A percentile compares a stretch with the other conserved stretches of the same genome.
Evolutionary conservation across 1,284 basidiomycete species (phyloP).

Genomic region (Garcileccinum viscosum): DNA sequence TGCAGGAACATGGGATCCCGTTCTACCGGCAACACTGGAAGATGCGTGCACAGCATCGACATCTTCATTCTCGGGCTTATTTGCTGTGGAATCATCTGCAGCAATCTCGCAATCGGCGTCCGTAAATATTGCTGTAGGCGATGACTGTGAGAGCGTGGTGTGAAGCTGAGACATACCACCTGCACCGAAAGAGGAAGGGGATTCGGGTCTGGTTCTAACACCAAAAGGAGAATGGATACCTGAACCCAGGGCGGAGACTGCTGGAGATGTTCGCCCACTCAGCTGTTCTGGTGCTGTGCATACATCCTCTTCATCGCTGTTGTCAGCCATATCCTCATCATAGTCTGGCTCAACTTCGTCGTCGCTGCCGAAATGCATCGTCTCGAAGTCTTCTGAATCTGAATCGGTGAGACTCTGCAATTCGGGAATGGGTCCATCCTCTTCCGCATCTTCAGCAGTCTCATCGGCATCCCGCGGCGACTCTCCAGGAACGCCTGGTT

Average conservation of each 20-base stretch:
- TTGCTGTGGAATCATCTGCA: neutral
- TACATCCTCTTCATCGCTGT: conserved; percentile 21
- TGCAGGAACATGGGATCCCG: conserved; percentile 5
- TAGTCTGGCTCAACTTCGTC: conserved; percentile 21
- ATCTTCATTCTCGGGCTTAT: conserved; percentile 13
- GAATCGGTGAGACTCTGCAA: conserved; percentile 36
- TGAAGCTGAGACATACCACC: conserved; percentile 6
- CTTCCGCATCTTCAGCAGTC: conserved; percentile 25
- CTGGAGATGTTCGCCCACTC: conserved; percentile 38
- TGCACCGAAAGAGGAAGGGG: conserved; percentile 11
- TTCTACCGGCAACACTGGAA: conserved; percentile 10
- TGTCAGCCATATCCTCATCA: conserved; percentile 16
- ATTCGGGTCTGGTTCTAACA: conserved; percentile 8
- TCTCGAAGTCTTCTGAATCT: conserved; percentile 33
- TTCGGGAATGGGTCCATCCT: conserved; percentile 33
- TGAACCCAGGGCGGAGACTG: conserved; percentile 31
- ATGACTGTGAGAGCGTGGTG: conserved; percentile 5
- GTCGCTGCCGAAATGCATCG: conserved; percentile 20
- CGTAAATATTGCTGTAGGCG: conserved; percentile 17
- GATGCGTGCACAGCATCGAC: conserved; percentile 6
- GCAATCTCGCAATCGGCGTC: conserved; percentile 2
- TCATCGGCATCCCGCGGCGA: conserved; percentile 28
- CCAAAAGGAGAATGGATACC: conserved; percentile 18
- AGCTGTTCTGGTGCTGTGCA: conserved; percentile 29
- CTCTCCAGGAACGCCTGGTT: conserved; percentile 15